Conservation (phyloP, 192 early-diverging fungal species). For the Borealophlyctis nickersoniae region DNA sequence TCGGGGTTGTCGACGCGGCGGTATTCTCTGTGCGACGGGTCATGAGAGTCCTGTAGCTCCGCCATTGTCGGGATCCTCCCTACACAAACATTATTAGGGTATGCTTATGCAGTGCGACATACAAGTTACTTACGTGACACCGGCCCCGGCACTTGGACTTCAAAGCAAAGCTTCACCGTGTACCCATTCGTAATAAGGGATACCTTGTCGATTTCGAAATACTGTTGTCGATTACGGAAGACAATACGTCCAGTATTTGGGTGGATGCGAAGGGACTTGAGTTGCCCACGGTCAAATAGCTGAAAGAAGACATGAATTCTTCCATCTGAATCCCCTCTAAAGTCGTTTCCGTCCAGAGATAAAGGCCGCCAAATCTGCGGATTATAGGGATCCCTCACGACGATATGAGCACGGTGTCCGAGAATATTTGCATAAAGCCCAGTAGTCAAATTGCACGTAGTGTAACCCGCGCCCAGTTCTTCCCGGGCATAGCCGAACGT, state of each 20-base stretch:
- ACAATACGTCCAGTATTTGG: too few relatives aligned
- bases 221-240: too few relatives aligned
- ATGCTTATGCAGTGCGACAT: too few relatives aligned
- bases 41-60: neutral
- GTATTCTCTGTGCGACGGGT: neutral
- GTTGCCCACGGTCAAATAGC: neutral
- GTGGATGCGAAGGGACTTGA: too few relatives aligned
- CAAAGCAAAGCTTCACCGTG: neutral
- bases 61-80: constrained; percentile 3
- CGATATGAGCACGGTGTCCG: neutral
- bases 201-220: neutral
- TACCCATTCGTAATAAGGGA: constrained; percentile 2
- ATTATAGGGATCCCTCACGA: neutral
- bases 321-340: neutral
- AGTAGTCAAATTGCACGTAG: constrained; percentile 7
- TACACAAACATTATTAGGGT: neutral
- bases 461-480: neutral
- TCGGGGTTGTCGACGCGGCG: neutral
- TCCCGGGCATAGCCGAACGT: neutral
- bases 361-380: neutral
- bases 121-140: too few relatives aligned
- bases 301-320: neutral
- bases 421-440: neutral
- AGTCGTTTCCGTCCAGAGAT: neutral
- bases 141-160: neutral